Evolutionary conservation across 2,329 filamentous ascomycete species (phyloP).

Genomic region (Bipolaris sorokiniana): DNA sequence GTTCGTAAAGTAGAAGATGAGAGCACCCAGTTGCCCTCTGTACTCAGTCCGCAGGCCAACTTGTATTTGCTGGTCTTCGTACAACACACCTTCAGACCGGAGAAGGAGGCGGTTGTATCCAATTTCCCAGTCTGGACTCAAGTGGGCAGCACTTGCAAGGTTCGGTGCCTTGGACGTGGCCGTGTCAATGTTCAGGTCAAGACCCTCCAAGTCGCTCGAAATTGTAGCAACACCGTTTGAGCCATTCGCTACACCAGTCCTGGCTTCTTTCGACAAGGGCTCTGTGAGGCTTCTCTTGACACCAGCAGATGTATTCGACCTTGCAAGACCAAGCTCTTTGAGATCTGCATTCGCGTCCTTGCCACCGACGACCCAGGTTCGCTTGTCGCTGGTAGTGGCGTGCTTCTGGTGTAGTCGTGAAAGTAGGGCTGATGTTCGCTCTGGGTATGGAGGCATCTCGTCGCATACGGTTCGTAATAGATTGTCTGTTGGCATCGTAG

Average conservation of each 20-base stretch:
- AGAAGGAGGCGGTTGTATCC: constrained; percentile 86
- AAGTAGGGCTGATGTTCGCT: constrained; percentile 87
- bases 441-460: constrained; percentile 98
- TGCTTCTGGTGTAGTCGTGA: constrained; percentile 95
- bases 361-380: constrained; percentile 96
- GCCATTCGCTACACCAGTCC: constrained; percentile 41
- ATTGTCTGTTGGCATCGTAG: constrained; percentile 85
- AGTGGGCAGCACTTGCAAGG: constrained; percentile 86
- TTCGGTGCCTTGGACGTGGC: constrained; percentile 74
- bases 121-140: constrained; percentile 92
- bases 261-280: constrained; percentile 43
- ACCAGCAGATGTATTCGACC: constrained; percentile 68
- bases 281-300: constrained; percentile 84
- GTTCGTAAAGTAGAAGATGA: constrained; percentile 96
- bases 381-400: constrained; percentile 88
- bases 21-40: constrained; percentile 89
- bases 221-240: constrained; percentile 60
- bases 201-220: constrained; percentile 70
- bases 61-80: constrained; percentile 94
- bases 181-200: constrained; percentile 74
- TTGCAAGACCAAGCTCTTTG: constrained; percentile 76
- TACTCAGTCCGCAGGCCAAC: constrained; percentile 93
- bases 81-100: constrained; percentile 82
- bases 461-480: constrained; percentile 92
- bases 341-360: constrained; percentile 89